Evolutionary conservation across 2,329 filamentous ascomycete species (phyloP), one percentile per base, ranked within the genome.

Genomic region (Penicillium sp.): DNA sequence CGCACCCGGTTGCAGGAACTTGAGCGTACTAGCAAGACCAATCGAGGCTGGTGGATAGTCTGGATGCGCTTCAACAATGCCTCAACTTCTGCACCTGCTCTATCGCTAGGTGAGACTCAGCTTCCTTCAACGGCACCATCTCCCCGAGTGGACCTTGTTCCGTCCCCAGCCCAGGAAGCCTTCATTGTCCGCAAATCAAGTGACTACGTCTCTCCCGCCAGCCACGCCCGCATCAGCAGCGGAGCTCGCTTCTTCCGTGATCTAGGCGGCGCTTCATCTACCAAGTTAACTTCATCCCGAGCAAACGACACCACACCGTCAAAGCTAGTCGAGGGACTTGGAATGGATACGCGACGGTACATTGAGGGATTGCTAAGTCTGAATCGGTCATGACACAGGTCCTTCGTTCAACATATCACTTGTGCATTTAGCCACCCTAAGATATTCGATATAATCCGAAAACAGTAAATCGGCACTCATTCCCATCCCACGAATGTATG

Each of bases 41-140:
- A 71, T 41, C 77, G 84, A n/a, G 82, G 82, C 6, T 87, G 84
- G 84, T 87, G 84, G 84, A 76, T 87, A 2, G 79, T 85, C 21
- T 87, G 84, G 84, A 79, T 86, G 68, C 77, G 81, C 8, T 68
- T 85, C 28, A 44, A 47, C 12, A 57, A 42, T 24, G 48, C 49
- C 31, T 13, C 42, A 43, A 36, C 45, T 33, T 49, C 46, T 51
- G 28, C 53, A 53, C 50, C 38, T 28, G 43, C 51, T 12, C 38
- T 54, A 24, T 58, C 56, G 1, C 18, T 13, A 16, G 36, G 21
- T 39, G 36, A 31, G 51, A 45, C 33, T 26, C 51, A 42, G 16
- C 51, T 59, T 12, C 63, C 60, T 18, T 62, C 59, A 9, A 31
- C 36, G 5, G 48, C 59, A 9, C 51, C 57, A 6, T 59, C 52